Conservation (phyloP, 169 alveolate genomes). For the Plasmodium knowlesi region DNA sequence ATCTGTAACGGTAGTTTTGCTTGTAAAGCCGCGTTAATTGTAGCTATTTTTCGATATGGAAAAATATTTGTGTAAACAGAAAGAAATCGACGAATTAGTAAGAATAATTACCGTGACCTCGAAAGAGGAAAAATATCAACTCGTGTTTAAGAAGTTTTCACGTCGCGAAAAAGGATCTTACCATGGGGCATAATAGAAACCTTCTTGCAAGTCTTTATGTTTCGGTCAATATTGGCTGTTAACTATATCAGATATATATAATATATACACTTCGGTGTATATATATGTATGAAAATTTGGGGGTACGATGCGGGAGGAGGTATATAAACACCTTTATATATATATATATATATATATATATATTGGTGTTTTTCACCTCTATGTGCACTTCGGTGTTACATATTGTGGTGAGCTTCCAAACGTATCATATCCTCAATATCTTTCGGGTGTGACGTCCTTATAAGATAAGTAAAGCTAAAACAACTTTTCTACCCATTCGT, state of each 20-base stretch:
- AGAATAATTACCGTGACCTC: not conserved
- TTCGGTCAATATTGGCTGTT: slow-evolving; percentile 9
- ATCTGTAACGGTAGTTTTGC: not conserved
- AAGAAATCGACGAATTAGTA: not conserved
- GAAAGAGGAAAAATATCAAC: not conserved
- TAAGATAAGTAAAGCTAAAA: not conserved
- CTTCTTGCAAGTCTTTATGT: not conserved
- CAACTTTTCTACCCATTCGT: not conserved
- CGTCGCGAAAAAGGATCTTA: not conserved
- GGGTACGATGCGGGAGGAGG: not conserved
- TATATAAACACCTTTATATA: not conserved
- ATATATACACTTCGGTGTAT: not conserved
- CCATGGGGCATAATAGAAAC: not conserved
- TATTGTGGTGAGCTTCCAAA: not conserved
- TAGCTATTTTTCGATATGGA: not conserved
- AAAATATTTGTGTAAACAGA: not conserved
- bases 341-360: no score
- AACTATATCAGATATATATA: not conserved
- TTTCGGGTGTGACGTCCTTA: not conserved
- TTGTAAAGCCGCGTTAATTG: not conserved
- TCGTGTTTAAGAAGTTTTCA: not conserved
- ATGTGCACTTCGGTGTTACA: not conserved
- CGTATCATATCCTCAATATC: not conserved
- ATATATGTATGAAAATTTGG: not conserved
- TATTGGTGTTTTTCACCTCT: not conserved